phyloP scores from a whole-genome alignment of 2,329 filamentous ascomycete genomes.

The Metarhizium guizhouense region DNA sequence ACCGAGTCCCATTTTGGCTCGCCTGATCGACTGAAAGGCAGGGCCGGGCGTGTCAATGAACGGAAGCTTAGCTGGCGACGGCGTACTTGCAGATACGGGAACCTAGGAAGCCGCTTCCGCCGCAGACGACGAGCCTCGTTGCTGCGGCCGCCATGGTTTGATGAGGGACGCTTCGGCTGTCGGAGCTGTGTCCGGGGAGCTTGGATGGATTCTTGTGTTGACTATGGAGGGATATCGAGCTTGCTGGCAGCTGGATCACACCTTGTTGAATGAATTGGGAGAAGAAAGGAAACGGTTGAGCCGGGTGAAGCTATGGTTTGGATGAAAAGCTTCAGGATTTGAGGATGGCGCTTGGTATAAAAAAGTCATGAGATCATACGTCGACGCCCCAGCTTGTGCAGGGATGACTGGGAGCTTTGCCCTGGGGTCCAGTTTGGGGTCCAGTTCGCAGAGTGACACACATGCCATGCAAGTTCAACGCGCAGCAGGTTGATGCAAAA shows the following conservation, averaged over 20 bases:
- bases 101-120: conserved; percentile 88
- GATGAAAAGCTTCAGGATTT: not conserved
- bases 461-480: too few relatives aligned
- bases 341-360: not conserved
- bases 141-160: conserved; percentile 41
- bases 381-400: not conserved
- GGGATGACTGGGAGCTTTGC: not conserved
- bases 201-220: not conserved
- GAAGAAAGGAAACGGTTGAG: not conserved
- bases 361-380: conserved; percentile 16
- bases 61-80: conserved; percentile 43
- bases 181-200: not conserved
- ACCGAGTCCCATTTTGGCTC: conserved; percentile 77
- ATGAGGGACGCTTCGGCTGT: conserved; percentile 7
- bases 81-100: conserved; percentile 85
- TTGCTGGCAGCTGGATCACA: not conserved
- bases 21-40: conserved; percentile 66
- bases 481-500: too few relatives aligned
- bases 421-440: too few relatives aligned
- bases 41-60: not conserved
- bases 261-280: not conserved
- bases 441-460: too few relatives aligned
- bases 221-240: not conserved
- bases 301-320: not conserved
- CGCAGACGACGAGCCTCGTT: conserved; percentile 83